Percentiles rank a stretch among this genome's conserved stretches.
phyloP scores from a whole-genome alignment of 345 rosid species.

The Arabis alpina region DNA sequence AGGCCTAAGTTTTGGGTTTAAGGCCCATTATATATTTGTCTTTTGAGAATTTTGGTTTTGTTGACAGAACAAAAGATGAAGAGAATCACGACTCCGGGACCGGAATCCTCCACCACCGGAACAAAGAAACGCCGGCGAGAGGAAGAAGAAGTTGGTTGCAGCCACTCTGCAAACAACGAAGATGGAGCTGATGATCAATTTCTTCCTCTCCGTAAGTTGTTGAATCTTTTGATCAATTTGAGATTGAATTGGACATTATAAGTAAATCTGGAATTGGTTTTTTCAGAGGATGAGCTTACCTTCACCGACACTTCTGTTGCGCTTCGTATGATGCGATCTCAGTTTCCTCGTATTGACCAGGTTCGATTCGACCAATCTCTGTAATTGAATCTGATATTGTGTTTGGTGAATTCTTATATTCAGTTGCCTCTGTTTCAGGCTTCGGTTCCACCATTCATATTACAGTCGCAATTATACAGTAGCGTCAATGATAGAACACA shows the following conservation, averaged over 20 bases:
- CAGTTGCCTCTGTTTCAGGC: constrained; percentile 47
- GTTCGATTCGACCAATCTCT: constrained; percentile 40
- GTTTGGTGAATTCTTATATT: background rate
- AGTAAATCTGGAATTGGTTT: background rate
- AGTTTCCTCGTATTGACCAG: constrained; percentile 82
- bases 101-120: constrained; percentile 33
- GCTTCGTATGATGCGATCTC: constrained; percentile 89
- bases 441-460: constrained; percentile 72
- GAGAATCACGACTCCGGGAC: constrained; percentile 2
- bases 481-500: constrained; percentile 81
- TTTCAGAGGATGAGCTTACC: constrained; percentile 68
- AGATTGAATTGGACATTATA: background rate
- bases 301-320: constrained; percentile 86
- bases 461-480: constrained; percentile 88
- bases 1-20: too few relatives aligned
- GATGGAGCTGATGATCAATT: constrained; percentile 30
- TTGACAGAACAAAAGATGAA: constrained; percentile 19
- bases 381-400: constrained; percentile 13
- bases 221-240: background rate
- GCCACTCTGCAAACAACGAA: constrained; percentile 13
- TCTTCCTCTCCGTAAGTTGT: constrained; percentile 46
- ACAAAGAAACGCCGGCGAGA: constrained; percentile 48
- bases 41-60: too few relatives aligned
- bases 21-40: too few relatives aligned
- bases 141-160: constrained; percentile 35